Conservation (phyloP, 2,329 filamentous ascomycete species). For the Neodidymelliopsis sp. region DNA sequence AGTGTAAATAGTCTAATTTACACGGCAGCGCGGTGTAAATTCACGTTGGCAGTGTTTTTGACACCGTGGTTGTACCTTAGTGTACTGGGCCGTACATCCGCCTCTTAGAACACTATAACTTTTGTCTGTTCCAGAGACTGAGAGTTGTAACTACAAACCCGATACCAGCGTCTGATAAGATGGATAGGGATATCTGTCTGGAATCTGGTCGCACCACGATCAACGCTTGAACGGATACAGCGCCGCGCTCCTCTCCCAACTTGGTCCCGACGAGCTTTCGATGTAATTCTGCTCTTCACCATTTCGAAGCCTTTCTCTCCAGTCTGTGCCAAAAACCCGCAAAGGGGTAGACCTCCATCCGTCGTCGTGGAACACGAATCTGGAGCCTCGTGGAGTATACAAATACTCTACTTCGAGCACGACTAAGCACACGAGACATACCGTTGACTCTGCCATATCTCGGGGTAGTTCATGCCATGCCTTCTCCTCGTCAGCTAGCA, state of each 20-base stretch:
- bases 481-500: background rate
- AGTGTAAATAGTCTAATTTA: no score
- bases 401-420: background rate
- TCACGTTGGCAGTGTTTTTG: no score
- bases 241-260: background rate
- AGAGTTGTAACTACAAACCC: no score
- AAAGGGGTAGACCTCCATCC: background rate
- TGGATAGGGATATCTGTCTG: no score
- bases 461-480: background rate
- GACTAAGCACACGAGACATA: background rate
- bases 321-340: background rate
- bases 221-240: constrained; percentile 8
- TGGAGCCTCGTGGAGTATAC: background rate
- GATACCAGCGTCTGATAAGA: no score
- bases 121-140: no score
- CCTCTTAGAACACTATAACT: no score
- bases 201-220: no score
- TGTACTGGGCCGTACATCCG: background rate
- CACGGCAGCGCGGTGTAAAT: no score
- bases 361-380: background rate
- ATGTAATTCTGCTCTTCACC: background rate
- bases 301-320: background rate
- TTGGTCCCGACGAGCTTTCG: background rate
- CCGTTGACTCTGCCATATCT: background rate
- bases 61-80: no score